A percentile compares a stretch with the other conserved stretches of the same genome.
Conservation (phyloP, 768 basidiomycete species). For the Suillus plorans region DNA sequence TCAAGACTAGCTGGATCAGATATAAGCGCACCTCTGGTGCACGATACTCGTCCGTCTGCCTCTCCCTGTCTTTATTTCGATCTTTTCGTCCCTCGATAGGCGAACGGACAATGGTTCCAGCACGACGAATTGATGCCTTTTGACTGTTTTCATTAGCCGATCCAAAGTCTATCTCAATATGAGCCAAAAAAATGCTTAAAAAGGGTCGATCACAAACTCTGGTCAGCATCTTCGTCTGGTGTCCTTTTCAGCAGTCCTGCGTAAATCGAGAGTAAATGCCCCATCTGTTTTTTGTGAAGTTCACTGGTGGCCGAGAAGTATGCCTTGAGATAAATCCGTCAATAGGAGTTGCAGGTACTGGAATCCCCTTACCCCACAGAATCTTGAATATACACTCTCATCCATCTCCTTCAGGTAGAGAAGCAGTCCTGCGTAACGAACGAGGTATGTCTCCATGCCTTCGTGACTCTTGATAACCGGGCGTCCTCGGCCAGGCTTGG, state of each 20-base stretch:
- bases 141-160: slow-evolving; percentile 35
- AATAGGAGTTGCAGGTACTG: neutral
- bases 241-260: slow-evolving; percentile 61
- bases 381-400: slow-evolving; percentile 78
- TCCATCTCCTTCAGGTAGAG: slow-evolving; percentile 97
- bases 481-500: slow-evolving; percentile 42
- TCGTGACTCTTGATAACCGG: slow-evolving; percentile 61
- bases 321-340: slow-evolving; percentile 48
- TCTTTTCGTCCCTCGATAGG: slow-evolving; percentile 55
- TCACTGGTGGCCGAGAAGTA: slow-evolving; percentile 89
- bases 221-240: slow-evolving; percentile 71
- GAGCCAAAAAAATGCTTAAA: neutral
- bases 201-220: slow-evolving; percentile 43
- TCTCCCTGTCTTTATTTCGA: slow-evolving; percentile 50
- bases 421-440: slow-evolving; percentile 85
- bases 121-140: slow-evolving; percentile 70
- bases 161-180: slow-evolving; percentile 41
- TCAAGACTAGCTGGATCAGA: neutral
- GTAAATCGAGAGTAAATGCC: slow-evolving; percentile 62
- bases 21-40: slow-evolving; percentile 63
- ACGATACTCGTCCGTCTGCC: slow-evolving; percentile 52
- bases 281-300: slow-evolving; percentile 80
- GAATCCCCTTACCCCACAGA: slow-evolving; percentile 73
- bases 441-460: slow-evolving; percentile 78
- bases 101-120: slow-evolving; percentile 81